phyloP scores from a whole-genome alignment of 163 green algal species.

The Prototheca stagnorum region DNA sequence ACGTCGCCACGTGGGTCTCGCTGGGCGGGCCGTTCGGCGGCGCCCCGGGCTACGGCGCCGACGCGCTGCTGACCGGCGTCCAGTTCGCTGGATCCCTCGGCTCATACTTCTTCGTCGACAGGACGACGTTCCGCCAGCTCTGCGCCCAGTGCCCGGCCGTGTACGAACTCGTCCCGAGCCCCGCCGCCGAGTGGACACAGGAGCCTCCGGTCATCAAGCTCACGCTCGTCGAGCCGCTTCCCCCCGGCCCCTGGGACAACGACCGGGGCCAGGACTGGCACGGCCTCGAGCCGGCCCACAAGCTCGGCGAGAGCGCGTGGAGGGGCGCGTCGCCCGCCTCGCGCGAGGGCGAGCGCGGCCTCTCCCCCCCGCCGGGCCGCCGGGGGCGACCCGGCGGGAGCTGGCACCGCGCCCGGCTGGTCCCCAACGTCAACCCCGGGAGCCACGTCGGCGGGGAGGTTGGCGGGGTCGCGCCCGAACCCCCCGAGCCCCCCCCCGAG shows the following conservation, averaged over 20 bases:
- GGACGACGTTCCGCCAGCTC: constrained; percentile 24
- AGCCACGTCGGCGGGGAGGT: too few species aligned
- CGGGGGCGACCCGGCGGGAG: too few species aligned
- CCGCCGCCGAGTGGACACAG: background rate
- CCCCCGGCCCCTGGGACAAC: background rate
- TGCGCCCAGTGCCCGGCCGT: constrained; percentile 12
- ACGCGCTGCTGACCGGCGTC: constrained; percentile 19
- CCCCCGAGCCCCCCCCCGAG: too few species aligned
- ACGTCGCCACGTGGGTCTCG: constrained; percentile 27
- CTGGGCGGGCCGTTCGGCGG: constrained; percentile 29
- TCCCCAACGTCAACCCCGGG: too few species aligned
- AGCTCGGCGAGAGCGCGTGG: too few species aligned
- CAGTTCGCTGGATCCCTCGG: constrained; percentile 20
- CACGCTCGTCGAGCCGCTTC: constrained; percentile 7
- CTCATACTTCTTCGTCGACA: constrained; percentile 27
- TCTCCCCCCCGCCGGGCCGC: too few species aligned
- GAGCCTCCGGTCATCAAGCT: constrained; percentile 2
- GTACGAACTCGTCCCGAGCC: constrained; percentile 19
- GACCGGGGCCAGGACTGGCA: background rate
- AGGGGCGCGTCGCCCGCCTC: too few species aligned
- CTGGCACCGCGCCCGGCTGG: too few species aligned
- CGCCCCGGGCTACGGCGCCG: constrained; percentile 25
- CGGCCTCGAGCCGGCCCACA: background rate
- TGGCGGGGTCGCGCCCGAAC: too few species aligned
- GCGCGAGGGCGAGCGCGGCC: too few species aligned